phyloP scores from a whole-genome alignment of 129 eudicot species.

The Deinandra increscens region DNA sequence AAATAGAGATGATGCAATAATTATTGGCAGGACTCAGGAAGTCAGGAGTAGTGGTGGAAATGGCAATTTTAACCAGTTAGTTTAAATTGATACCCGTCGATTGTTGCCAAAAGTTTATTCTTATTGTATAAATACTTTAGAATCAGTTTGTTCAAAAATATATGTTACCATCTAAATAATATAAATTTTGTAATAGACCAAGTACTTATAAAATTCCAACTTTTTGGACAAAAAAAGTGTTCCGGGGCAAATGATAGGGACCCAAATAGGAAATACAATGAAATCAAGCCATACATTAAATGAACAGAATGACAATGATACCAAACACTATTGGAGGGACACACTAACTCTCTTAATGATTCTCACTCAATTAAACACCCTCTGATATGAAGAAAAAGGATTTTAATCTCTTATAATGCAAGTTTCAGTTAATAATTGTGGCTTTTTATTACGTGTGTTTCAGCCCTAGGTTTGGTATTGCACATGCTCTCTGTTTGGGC shows the following conservation, averaged over 20 bases:
- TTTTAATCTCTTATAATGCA: background rate
- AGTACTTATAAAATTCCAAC: background rate
- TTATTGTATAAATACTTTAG: background rate
- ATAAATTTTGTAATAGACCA: background rate
- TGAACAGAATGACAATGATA: background rate
- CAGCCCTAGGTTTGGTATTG: constrained; percentile 98
- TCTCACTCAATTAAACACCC: background rate
- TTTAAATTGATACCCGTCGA: background rate
- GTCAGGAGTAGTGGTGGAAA: background rate
- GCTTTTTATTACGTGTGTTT: background rate
- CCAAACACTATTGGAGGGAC: background rate
- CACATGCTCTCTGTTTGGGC: constrained; percentile 98
- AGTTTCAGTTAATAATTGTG: constrained; percentile 1
- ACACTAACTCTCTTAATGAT: background rate
- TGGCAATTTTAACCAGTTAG: background rate
- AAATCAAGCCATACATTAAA: background rate
- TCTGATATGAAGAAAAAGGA: background rate
- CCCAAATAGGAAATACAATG: background rate
- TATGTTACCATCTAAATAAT: background rate
- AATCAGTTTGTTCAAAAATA: background rate
- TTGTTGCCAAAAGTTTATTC: background rate
- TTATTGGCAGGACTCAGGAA: no score
- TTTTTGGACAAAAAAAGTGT: background rate
- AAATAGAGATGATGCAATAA: background rate
- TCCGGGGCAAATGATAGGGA: background rate